Evolutionary conservation across 768 basidiomycete species (phyloP), one percentile per base, ranked within the genome.

Genomic region (Phlebiopsis gigantea): DNA sequence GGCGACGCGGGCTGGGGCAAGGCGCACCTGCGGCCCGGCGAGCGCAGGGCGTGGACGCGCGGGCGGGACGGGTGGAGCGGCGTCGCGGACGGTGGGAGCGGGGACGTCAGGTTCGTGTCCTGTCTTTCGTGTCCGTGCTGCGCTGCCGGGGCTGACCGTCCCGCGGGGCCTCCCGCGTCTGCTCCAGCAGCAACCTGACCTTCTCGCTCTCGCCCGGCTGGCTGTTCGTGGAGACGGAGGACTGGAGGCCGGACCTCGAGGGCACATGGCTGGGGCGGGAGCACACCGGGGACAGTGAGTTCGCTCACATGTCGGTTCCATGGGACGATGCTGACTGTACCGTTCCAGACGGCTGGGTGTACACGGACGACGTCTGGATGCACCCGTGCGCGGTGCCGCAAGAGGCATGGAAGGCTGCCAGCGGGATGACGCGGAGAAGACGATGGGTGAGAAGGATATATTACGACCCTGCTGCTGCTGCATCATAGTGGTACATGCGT

Each of bases 301-400:
- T 1, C 49, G 12, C 22, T 21, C 39, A 10, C 28, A 42, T 5
- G 29, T 58, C 10, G 19, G 48, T 67, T 67, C 66, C 29, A 47
- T 62, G 63, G n/a, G 5, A 22, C 12, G 42, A 43, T 29, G 17
- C 30, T 50, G 21, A 7, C n/a, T 4, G 5, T 5, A 48, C 2
- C 25, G 26, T 60, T 34, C 5, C 30, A 85, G 88, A 82, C 63
- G 90, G 88, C 2, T 93, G 91, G 89, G 81, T 88, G 14, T 92
- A 92, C 63, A 85, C 85, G 7, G 87, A 89, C 59, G 89, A 90
- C 57, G 72, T 77, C 0, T 93, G 90, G 91, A 71, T 81, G 4
- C 76, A 83, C 55, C 74, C 82, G 10, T 55, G 70, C 66, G 39
- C 70, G 65, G 60, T 60, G 67, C 65, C 75, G 69, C 41, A 74